A percentile compares a stretch with the other conserved stretches of the same genome.
Evolutionary conservation across 257 asterid species (phyloP).

Genomic region (Fraxinus pennsylvanica): DNA sequence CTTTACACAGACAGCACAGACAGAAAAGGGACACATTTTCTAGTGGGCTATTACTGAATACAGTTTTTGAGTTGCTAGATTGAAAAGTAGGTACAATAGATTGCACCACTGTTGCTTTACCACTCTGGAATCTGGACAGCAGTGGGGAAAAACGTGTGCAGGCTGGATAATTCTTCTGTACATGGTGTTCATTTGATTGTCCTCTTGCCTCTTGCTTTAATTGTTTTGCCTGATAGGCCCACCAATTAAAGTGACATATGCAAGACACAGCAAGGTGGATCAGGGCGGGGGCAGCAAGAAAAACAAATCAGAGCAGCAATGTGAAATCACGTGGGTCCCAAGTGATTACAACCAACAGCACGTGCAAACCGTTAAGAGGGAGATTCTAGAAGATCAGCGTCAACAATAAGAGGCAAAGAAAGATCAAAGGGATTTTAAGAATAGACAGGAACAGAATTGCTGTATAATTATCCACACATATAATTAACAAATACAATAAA

Average conservation of each 20-base stretch:
- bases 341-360: too few relatives aligned
- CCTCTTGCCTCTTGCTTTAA: constrained; percentile 21
- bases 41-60: background rate
- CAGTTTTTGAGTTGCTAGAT: background rate
- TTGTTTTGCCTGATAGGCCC: background rate
- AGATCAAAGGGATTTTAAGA: background rate
- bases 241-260: too few relatives aligned
- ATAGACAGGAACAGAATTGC: background rate
- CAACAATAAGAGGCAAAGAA: too few relatives aligned
- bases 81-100: background rate
- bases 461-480: background rate
- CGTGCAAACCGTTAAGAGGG: too few relatives aligned
- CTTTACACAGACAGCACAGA: background rate
- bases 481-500: background rate
- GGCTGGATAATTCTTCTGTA: constrained; percentile 35
- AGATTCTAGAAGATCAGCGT: too few relatives aligned
- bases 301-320: too few relatives aligned
- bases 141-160: constrained; percentile 29
- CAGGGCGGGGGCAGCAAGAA: too few relatives aligned
- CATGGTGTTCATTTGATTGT: constrained; percentile 9
- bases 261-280: too few relatives aligned
- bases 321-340: too few relatives aligned
- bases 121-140: constrained; percentile 24
- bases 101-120: constrained; percentile 15
- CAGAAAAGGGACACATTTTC: background rate